Conservation (phyloP, 2,329 filamentous ascomycete species). For the Apiospora marii region DNA sequence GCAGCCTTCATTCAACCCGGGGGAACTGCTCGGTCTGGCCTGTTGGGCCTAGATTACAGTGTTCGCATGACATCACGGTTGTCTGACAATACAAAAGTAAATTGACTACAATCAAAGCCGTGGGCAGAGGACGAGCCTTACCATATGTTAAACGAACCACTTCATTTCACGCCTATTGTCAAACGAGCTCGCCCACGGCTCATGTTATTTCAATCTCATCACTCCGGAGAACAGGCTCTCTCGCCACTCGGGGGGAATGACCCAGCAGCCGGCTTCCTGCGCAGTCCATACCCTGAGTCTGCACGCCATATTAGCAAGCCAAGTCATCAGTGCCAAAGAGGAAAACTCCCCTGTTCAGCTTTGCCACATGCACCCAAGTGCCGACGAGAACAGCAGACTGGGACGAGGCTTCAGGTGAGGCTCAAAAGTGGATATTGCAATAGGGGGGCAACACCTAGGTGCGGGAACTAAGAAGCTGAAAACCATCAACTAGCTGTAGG, state of each 20-base stretch:
- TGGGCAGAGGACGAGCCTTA: too few species aligned
- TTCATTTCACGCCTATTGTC: too few species aligned
- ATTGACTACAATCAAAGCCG: too few species aligned
- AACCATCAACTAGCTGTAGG: neutral
- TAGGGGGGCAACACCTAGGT: neutral
- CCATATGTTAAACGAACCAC: too few species aligned
- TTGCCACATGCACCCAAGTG: neutral
- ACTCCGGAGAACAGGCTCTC: too few species aligned
- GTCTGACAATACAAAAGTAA: neutral
- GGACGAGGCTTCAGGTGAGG: neutral
- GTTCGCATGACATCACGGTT: neutral
- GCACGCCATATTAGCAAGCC: neutral
- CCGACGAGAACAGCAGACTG: neutral
- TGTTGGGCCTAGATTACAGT: neutral
- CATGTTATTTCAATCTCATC: too few species aligned
- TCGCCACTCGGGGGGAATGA: too few species aligned
- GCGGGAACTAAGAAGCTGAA: constrained; percentile 14
- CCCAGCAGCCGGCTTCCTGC: too few species aligned
- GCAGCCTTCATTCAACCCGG: neutral
- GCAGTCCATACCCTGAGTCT: neutral
- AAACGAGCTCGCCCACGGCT: too few species aligned
- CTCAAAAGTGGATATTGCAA: neutral
- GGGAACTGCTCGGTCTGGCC: neutral
- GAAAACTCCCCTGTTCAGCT: too few species aligned
- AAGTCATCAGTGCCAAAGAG: neutral